phyloP scores from a whole-genome alignment of 202 grass and related monocot genomes.

The Carex sylvatica region DNA sequence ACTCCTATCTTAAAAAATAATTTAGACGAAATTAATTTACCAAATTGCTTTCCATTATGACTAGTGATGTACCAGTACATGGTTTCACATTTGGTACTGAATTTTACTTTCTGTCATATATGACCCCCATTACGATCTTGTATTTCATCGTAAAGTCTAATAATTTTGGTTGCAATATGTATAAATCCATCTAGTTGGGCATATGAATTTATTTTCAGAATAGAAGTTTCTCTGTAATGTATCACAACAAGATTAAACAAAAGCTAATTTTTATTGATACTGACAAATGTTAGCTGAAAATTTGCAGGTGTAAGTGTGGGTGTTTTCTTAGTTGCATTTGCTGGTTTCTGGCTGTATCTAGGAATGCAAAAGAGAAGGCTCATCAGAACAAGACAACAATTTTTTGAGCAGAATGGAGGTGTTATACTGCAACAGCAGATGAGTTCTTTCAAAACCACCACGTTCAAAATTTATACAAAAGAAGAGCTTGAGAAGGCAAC shows the following conservation, averaged over 20 bases:
- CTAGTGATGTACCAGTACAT: background rate
- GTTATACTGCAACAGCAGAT: slow-evolving; percentile 60
- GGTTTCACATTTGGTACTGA: background rate
- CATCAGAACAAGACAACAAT: slow-evolving; percentile 54
- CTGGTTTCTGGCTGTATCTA: slow-evolving; percentile 43
- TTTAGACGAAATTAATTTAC: background rate
- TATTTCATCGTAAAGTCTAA: too few relatives aligned
- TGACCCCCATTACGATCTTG: background rate
- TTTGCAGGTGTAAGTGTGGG: slow-evolving; percentile 43
- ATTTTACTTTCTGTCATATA: background rate
- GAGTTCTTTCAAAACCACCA: background rate
- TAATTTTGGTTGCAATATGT: background rate
- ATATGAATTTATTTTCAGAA: background rate
- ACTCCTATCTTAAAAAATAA: background rate
- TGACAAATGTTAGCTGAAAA: background rate
- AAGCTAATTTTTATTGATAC: background rate
- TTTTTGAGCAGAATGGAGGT: slow-evolving; percentile 74
- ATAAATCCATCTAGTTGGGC: background rate
- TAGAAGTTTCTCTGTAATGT: background rate
- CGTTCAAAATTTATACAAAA: slow-evolving; percentile 55
- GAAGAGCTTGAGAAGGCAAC: slow-evolving; percentile 75
- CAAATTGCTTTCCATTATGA: background rate
- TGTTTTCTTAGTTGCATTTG: slow-evolving; percentile 39
- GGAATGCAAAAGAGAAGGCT: slow-evolving; percentile 56
- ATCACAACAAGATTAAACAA: too few relatives aligned